phyloP scores from a whole-genome alignment of 345 rosid genomes.

The Dovyalis caffra region DNA sequence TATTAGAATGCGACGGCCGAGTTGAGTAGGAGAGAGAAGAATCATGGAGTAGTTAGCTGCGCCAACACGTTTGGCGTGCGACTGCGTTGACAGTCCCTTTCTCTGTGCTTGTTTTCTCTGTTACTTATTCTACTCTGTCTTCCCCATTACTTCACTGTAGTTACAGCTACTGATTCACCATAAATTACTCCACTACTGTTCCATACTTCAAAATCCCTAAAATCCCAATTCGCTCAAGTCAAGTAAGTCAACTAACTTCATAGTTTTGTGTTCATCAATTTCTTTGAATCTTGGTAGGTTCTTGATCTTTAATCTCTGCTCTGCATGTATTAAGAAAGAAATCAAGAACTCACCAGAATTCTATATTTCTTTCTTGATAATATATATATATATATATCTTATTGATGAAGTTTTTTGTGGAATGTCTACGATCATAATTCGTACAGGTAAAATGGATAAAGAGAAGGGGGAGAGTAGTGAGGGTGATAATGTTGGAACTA shows the following conservation, averaged over 20 bases:
- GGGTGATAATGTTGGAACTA: background rate
- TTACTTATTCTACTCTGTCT: too few species aligned
- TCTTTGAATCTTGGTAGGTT: background rate
- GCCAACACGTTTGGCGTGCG: background rate
- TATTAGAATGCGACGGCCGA: too few species aligned
- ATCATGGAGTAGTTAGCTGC: too few species aligned
- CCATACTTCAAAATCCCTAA: too few species aligned
- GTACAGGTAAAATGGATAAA: slow-evolving; percentile 24
- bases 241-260: too few species aligned
- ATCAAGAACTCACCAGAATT: background rate
- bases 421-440: background rate
- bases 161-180: too few species aligned
- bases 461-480: slow-evolving; percentile 14
- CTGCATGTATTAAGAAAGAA: background rate
- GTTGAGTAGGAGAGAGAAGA: too few species aligned
- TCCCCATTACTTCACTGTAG: too few species aligned
- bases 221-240: too few species aligned
- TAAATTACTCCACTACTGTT: too few species aligned
- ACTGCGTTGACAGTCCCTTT: background rate
- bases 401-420: background rate
- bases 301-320: background rate
- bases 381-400: background rate
- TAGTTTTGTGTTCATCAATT: too few species aligned
- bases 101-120: background rate
- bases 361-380: background rate